Conservation (phyloP, 257 asterid genomes). For the Mitragyna speciosa region DNA sequence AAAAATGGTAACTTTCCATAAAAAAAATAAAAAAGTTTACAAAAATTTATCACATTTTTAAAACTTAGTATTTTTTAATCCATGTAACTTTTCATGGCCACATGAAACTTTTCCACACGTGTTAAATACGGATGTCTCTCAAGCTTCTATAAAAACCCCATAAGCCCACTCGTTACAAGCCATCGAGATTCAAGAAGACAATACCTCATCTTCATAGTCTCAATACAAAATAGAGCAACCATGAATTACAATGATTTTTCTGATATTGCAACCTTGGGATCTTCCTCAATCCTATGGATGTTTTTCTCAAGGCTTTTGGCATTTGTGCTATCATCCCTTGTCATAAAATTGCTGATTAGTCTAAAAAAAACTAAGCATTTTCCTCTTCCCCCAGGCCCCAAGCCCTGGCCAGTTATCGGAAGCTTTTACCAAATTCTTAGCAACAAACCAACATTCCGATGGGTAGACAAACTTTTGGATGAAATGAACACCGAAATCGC, state of each 20-base stretch:
- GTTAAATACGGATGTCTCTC: no score
- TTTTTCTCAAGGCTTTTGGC: neutral
- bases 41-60: no score
- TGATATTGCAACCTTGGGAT: neutral
- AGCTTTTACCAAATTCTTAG: slow-evolving; percentile 1
- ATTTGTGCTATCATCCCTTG: neutral
- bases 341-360: neutral
- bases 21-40: no score
- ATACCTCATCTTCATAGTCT: no score
- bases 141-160: no score
- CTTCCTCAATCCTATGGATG: neutral
- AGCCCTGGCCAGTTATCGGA: slow-evolving; percentile 15
- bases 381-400: slow-evolving; percentile 26
- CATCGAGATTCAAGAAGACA: no score
- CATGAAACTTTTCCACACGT: no score
- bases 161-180: no score
- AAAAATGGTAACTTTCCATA: no score
- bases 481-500: slow-evolving; percentile 17
- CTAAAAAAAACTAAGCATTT: neutral
- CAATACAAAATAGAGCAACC: no score
- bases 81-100: no score
- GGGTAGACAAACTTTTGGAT: slow-evolving; percentile 20
- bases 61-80: no score
- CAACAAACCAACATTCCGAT: slow-evolving; percentile 1
- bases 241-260: neutral